Evolutionary conservation across 768 basidiomycete genomes (phyloP).

Genomic region (Hygrocybe coccinea): DNA sequence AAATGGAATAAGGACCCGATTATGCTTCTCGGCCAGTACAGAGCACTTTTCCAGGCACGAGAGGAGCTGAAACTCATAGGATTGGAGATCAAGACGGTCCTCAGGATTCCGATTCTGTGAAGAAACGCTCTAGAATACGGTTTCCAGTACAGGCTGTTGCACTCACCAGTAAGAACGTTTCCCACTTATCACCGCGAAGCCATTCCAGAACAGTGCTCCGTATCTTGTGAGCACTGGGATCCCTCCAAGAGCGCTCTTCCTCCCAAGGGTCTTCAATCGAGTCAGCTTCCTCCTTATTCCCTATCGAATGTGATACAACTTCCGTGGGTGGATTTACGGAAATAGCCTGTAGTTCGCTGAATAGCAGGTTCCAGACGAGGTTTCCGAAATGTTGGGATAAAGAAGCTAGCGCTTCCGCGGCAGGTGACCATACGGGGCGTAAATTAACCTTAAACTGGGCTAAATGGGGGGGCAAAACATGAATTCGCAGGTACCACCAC

Average conservation of each 20-base stretch:
- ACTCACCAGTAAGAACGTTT: slow-evolving; percentile 33
- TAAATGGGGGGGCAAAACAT: slow-evolving; percentile 20
- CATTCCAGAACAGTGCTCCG: slow-evolving; percentile 46
- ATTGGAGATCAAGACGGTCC: slow-evolving; percentile 65
- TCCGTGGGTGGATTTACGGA: slow-evolving; percentile 14
- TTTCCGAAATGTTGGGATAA: slow-evolving; percentile 56
- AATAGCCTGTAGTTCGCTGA: slow-evolving; percentile 50
- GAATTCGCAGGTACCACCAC: slow-evolving; percentile 1
- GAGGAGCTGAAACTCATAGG: slow-evolving; percentile 82
- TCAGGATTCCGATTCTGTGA: slow-evolving; percentile 25
- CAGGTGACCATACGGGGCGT: slow-evolving; percentile 83
- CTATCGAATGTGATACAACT: slow-evolving; percentile 7
- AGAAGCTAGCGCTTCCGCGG: slow-evolving; percentile 60
- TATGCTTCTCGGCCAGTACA: slow-evolving; percentile 78
- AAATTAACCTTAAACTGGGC: slow-evolving; percentile 93
- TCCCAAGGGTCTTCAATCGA: slow-evolving; percentile 47
- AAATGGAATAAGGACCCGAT: slow-evolving; percentile 78
- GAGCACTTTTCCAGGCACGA: slow-evolving; percentile 62
- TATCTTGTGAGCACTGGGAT: slow-evolving; percentile 64
- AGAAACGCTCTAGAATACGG: not conserved
- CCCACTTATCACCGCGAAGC: slow-evolving; percentile 33
- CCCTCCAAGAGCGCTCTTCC: slow-evolving; percentile 73
- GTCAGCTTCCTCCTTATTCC: slow-evolving; percentile 13
- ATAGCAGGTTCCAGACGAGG: slow-evolving; percentile 66
- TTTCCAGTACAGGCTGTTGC: not conserved